A percentile compares a stretch with the other conserved stretches of the same genome.
These are phyloP conservation scores for Pistacia vera DNA, from an alignment of 345 rosid species.

Conservation along the genomic window DNA sequence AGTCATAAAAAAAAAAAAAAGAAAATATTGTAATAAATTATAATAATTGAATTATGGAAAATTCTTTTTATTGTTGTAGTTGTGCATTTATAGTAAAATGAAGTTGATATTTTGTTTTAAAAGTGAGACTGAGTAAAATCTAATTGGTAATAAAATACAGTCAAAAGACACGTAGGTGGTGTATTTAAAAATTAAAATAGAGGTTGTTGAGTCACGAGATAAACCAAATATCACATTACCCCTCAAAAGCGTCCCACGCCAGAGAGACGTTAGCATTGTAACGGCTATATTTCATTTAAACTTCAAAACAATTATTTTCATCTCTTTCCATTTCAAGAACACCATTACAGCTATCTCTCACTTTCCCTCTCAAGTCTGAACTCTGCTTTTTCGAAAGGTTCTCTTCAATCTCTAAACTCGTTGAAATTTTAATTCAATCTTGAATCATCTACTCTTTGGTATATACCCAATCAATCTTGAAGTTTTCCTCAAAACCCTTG, in stretches of 20 bases:
- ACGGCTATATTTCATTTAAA: conserved; percentile 47
- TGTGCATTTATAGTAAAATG: too few species aligned
- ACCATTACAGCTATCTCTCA: not conserved
- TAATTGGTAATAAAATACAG: too few species aligned
- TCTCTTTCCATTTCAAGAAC: conserved; percentile 26
- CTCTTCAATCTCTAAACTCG: not conserved
- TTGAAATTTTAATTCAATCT: not conserved
- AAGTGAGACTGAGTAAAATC: too few species aligned
- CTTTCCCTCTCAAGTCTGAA: conserved; percentile 1
- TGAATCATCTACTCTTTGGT: not conserved
- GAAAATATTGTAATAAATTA: too few species aligned
- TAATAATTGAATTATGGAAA: too few species aligned
- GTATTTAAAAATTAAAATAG: not conserved
- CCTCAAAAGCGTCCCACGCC: not conserved
- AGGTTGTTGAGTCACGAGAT: not conserved
- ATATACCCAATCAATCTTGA: not conserved
- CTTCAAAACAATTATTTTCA: conserved; percentile 19
- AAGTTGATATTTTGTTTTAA: too few species aligned
- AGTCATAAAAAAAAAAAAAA: too few species aligned
- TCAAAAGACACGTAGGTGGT: not conserved
- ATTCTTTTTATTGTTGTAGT: too few species aligned
- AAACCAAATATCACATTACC: not conserved
- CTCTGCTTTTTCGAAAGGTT: not conserved
- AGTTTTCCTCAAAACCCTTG: not conserved
- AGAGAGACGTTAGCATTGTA: conserved; percentile 39